Percentiles rank a stretch among this genome's conserved stretches.
Conservation (phyloP, 2,329 filamentous ascomycete species). For the Scytalidium sp. region DNA sequence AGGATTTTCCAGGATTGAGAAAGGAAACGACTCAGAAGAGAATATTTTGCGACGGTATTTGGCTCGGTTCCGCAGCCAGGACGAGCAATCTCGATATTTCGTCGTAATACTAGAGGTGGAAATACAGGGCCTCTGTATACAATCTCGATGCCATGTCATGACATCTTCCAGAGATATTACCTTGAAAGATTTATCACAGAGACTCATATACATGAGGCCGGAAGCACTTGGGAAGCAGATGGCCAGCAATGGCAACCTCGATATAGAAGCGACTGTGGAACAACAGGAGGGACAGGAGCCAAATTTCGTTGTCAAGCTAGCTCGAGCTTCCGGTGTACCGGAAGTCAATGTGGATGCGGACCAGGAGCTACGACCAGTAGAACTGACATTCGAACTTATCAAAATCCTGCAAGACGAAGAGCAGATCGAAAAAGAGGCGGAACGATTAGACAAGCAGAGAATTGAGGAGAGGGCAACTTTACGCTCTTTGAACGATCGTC, state of each 20-base stretch:
- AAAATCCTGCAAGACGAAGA: not conserved
- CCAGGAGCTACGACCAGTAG: not conserved
- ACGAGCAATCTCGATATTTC: not conserved
- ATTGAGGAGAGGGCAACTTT: not conserved
- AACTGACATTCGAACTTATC: not conserved
- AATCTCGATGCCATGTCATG: slow-evolving; percentile 8
- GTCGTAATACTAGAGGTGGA: slow-evolving; percentile 2
- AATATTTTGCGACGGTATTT: not conserved
- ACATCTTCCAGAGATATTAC: slow-evolving; percentile 3
- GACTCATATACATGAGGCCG: slow-evolving; percentile 2
- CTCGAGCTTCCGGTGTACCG: not conserved
- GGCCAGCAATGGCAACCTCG: slow-evolving; percentile 6
- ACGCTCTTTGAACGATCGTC: not conserved
- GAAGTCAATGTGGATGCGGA: not conserved
- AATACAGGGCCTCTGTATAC: not conserved
- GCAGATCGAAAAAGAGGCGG: not conserved
- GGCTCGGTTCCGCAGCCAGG: slow-evolving; percentile 3
- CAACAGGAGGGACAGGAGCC: not conserved
- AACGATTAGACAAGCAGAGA: not conserved
- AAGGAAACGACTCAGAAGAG: not conserved
- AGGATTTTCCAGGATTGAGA: slow-evolving; percentile 1
- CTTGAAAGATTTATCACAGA: slow-evolving; percentile 1
- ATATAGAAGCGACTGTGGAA: slow-evolving; percentile 1
- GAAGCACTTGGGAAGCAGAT: slow-evolving; percentile 6
- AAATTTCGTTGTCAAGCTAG: slow-evolving; percentile 5